Percentiles rank a stretch among this genome's conserved stretches.
Evolutionary conservation across 1,284 basidiomycete species (phyloP).

Genomic region (Ustilago tritici): DNA sequence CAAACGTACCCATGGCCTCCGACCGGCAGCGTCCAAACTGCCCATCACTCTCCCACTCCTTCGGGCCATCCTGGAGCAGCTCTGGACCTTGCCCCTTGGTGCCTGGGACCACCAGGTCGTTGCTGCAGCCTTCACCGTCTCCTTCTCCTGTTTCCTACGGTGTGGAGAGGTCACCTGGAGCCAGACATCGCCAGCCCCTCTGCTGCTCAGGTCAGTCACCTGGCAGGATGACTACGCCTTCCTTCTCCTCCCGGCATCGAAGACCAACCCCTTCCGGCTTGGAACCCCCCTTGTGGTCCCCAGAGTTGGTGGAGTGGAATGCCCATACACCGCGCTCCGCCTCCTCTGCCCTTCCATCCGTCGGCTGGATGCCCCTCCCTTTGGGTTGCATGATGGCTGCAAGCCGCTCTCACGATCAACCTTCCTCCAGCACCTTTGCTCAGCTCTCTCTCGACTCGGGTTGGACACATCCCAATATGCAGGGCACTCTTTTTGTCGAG

Average conservation of each 20-base stretch:
- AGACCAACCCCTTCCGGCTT: neutral
- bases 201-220: neutral
- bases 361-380: no score
- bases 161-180: constrained; percentile 2
- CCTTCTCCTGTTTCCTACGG: neutral
- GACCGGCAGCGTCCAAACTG: neutral
- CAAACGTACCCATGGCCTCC: neutral
- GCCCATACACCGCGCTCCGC: neutral
- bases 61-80: neutral
- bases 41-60: neutral
- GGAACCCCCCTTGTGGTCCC: neutral
- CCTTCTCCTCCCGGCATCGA: neutral
- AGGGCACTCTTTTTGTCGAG: neutral
- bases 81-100: neutral
- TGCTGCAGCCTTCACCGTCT: neutral
- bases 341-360: no score
- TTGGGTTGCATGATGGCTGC: neutral
- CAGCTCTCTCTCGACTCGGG: neutral
- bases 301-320: neutral
- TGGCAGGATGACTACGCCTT: neutral
- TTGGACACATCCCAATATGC: neutral
- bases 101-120: neutral
- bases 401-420: neutral
- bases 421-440: neutral
- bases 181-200: neutral